phyloP scores from a whole-genome alignment of 2,329 filamentous ascomycete genomes.

The Colletotrichum destructivum region DNA sequence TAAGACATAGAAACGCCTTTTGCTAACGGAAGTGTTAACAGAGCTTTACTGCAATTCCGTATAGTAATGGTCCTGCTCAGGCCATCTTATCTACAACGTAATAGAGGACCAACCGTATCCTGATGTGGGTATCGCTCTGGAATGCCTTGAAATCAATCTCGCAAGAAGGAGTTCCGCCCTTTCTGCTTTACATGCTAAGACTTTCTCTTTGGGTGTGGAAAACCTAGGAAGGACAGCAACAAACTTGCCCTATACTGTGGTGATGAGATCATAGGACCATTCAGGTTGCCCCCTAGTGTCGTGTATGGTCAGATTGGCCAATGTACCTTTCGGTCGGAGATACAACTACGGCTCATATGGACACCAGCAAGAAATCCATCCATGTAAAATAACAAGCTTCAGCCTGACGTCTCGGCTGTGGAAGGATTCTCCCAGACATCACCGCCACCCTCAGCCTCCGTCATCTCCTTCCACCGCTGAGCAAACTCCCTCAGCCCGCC shows the following conservation, averaged over 20 bases:
- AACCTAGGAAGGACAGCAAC: not conserved
- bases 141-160: not conserved
- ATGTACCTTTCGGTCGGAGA: not conserved
- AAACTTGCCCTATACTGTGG: not conserved
- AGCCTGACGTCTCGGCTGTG: not conserved
- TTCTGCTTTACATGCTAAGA: not conserved
- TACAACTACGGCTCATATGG: too few species aligned
- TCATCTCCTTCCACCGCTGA: constrained; percentile 78
- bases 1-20: not conserved
- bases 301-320: not conserved
- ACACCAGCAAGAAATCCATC: not conserved
- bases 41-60: not conserved
- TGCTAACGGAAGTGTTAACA: not conserved
- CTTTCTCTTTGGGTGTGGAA: not conserved
- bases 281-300: not conserved
- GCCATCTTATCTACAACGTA: not conserved
- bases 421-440: constrained; percentile 55
- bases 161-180: not conserved
- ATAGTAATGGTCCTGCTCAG: not conserved
- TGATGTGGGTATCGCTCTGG: not conserved
- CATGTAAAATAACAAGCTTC: too few species aligned
- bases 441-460: constrained; percentile 55
- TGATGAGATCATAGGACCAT: not conserved
- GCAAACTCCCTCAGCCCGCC: constrained; percentile 87
- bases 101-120: not conserved